These are phyloP conservation scores for Daldinia eschscholtzii DNA, from an alignment of 2,329 filamentous ascomycete genomes.

Conservation along the genomic window DNA sequence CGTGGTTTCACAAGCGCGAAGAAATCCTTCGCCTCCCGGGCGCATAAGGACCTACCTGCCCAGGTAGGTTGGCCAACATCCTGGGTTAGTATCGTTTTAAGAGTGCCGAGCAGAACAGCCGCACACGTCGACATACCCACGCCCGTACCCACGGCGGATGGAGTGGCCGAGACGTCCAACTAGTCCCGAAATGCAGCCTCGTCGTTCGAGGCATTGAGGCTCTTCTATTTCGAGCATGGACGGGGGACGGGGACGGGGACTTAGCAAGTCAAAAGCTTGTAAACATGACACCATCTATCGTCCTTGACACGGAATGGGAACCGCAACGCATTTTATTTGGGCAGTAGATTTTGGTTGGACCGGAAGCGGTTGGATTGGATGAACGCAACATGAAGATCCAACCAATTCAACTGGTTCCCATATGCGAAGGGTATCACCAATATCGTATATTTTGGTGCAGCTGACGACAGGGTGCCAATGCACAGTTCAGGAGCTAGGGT, in stretches of 20 bases:
- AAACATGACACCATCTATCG: slow-evolving; percentile 39
- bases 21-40: slow-evolving; percentile 40
- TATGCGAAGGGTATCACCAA: slow-evolving; percentile 43
- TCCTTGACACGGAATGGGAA: slow-evolving; percentile 37
- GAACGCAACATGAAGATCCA: slow-evolving; percentile 40
- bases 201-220: slow-evolving; percentile 33
- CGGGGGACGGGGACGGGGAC: background rate
- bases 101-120: slow-evolving; percentile 21
- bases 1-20: slow-evolving; percentile 35
- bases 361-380: slow-evolving; percentile 31
- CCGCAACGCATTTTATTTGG: slow-evolving; percentile 39
- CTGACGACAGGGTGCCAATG: slow-evolving; percentile 45
- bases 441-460: slow-evolving; percentile 43
- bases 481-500: slow-evolving; percentile 45
- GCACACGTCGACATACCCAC: slow-evolving; percentile 11
- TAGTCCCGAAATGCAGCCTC: slow-evolving; percentile 28
- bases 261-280: slow-evolving; percentile 9
- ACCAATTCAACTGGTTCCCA: slow-evolving; percentile 43
- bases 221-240: slow-evolving; percentile 32
- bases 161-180: slow-evolving; percentile 14
- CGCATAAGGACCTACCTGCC: slow-evolving; percentile 37
- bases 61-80: slow-evolving; percentile 30
- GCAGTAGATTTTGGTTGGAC: slow-evolving; percentile 32
- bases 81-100: slow-evolving; percentile 10
- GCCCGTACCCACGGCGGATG: slow-evolving; percentile 15